phyloP scores from a whole-genome alignment of 495 filamentous ascomycete genomes.

The Neurospora sp. region DNA sequence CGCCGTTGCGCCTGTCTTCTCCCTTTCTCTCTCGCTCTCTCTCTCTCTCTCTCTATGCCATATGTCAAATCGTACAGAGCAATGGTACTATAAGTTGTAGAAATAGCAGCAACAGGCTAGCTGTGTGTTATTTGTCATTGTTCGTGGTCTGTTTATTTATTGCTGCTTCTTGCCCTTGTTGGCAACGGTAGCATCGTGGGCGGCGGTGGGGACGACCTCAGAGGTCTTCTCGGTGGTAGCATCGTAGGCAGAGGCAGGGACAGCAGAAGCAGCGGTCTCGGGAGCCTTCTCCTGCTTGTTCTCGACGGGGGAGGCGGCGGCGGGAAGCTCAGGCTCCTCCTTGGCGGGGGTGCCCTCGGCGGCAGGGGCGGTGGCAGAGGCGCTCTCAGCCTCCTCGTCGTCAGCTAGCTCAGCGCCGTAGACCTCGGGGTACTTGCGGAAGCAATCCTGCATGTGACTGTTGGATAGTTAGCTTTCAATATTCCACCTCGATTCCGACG shows the following conservation, averaged over 20 bases:
- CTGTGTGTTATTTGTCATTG: neutral
- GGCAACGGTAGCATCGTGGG: conserved; percentile 17
- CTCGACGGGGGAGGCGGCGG: neutral
- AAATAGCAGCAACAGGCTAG: neutral
- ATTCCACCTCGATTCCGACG: neutral
- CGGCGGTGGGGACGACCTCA: conserved; percentile 8
- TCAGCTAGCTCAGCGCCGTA: conserved; percentile 86
- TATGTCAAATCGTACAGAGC: neutral
- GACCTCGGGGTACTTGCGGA: conserved; percentile 78
- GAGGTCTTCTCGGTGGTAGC: neutral
- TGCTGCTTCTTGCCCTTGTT: conserved; percentile 17
- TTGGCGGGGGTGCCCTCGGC: conserved; percentile 4
- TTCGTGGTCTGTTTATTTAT: neutral
- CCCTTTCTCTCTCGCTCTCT: neutral
- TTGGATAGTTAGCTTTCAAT: conserved; percentile 16
- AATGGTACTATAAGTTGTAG: neutral
- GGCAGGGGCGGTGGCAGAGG: conserved; percentile 4
- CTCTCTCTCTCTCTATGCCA: neutral
- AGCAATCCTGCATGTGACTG: conserved; percentile 95
- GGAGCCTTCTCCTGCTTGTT: neutral
- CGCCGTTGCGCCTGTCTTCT: neutral
- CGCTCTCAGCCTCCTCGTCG: conserved; percentile 49
- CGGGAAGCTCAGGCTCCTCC: neutral
- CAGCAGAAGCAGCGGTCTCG: neutral
- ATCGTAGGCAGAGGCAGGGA: neutral